These are phyloP conservation scores for Pseudoturritis turrita DNA, from an alignment of 345 rosid genomes.

Conservation along the genomic window DNA sequence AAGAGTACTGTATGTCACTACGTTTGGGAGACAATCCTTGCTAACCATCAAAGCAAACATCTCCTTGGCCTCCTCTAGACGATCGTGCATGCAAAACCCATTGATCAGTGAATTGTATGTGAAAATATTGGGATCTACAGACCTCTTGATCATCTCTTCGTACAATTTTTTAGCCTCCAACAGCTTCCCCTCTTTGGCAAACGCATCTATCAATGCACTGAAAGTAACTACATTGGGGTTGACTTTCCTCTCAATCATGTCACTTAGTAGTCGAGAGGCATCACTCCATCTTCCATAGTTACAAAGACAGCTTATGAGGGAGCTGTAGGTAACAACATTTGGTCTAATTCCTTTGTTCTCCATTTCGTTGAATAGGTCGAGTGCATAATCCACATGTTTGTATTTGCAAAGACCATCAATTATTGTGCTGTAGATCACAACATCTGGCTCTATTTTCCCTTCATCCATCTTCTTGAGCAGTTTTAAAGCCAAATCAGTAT, in stretches of 20 bases:
- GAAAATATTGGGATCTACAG: not conserved
- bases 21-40: no score
- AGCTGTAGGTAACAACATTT: not conserved
- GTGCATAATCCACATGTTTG: not conserved
- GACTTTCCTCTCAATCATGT: not conserved
- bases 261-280: not conserved
- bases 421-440: not conserved
- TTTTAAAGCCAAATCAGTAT: not conserved
- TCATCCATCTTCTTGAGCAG: not conserved
- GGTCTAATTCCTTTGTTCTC: not conserved
- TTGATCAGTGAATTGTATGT: not conserved
- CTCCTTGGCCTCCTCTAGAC: not conserved
- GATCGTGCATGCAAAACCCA: not conserved
- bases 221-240: not conserved
- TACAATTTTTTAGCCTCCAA: not conserved
- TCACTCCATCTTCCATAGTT: not conserved
- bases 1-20: no score
- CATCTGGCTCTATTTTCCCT: accelerated
- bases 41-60: not conserved
- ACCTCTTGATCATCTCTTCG: not conserved
- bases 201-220: not conserved
- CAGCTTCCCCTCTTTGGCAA: not conserved
- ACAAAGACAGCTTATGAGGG: conserved; percentile 12
- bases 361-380: not conserved
- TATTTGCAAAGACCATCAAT: not conserved